Conservation (phyloP, 441 rosid species). For the Melastoma candidum region DNA sequence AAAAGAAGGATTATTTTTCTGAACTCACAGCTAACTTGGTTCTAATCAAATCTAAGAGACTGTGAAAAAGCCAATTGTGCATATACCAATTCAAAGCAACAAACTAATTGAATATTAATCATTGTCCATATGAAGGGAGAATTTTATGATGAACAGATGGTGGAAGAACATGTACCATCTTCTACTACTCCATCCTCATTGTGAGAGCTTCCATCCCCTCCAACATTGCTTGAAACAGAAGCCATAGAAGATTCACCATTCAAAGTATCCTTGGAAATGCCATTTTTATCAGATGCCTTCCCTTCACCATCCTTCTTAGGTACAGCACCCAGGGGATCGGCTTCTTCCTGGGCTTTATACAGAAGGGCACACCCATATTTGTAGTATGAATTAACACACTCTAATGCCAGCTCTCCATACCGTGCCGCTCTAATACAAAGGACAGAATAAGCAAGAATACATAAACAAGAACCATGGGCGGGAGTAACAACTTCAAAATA, state of each 20-base stretch:
- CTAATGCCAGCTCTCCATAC: slow-evolving; percentile 62
- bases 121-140: background rate
- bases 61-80: too few species aligned
- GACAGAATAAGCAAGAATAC: background rate
- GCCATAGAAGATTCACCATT: slow-evolving; percentile 43
- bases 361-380: slow-evolving; percentile 69
- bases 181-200: slow-evolving; percentile 33
- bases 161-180: slow-evolving; percentile 28
- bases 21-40: too few species aligned
- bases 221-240: slow-evolving; percentile 33
- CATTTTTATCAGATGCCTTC: slow-evolving; percentile 35
- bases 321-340: slow-evolving; percentile 70
- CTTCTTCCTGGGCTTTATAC: slow-evolving; percentile 82
- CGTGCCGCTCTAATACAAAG: slow-evolving; percentile 41
- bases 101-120: too few species aligned
- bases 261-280: slow-evolving; percentile 23
- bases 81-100: too few species aligned
- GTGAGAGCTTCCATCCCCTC: slow-evolving; percentile 39
- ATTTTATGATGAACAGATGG: background rate
- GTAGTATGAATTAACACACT: slow-evolving; percentile 59
- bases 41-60: too few species aligned
- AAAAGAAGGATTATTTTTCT: too few species aligned
- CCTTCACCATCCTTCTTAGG: slow-evolving; percentile 52
- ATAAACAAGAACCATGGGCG: background rate
- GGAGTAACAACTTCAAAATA: background rate